Base-by-base conservation (phyloP, 768 basidiomycete genomes). In the Chalciporus sphaerocephalus region DNA sequence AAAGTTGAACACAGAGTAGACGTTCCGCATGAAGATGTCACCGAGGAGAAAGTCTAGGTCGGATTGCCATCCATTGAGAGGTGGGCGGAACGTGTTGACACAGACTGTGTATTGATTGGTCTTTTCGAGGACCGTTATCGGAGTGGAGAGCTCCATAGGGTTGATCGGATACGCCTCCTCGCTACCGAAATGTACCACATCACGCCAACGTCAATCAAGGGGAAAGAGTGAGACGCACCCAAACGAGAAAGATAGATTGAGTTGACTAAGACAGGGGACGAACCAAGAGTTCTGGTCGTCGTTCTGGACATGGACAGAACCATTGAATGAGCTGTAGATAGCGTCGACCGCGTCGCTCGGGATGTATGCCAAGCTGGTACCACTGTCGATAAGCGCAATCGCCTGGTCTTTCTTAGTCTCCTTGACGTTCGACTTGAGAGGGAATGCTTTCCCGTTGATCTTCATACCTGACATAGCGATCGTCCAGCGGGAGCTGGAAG, bases 1-100 rank as follows among this genome's bases (percentile, higher is more conserved):
- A 53, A 75, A 75, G 45, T 75, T 67, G 59, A 67, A 74, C 72
- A 73, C 67, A 1, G 69, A 59, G 44, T 75, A 74, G 20, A 72
- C 69, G 42, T 75, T 75, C 25, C 74, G 70, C 53, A 75, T 65
- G 57, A 74, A 74, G 4, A 69, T 60, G 47, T 71, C 71, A 2
- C 74, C 74, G 32, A 74, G 64, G 2, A 71, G 38, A n/a, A 65
- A 64, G 20, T 75, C 74, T 22, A 69, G 59, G 12, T 62, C 72
- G 40, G 17, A 47, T 20, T 45, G 46, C 3, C 33, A 49, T 6
- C 53, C 55, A 30, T 56, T 43, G 10, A 71, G 65, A 2, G 60
- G 59, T 2, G 58, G 53, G 1, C 56, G 62, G 34, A 72, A 64
- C 1, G 71, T 49, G 16, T 65, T 62, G 16, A 66, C 44, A 53